Evolutionary conservation across 2,329 filamentous ascomycete species (phyloP), one percentile per base, ranked within the genome.

Genomic region (Talaromyces atroroseus): DNA sequence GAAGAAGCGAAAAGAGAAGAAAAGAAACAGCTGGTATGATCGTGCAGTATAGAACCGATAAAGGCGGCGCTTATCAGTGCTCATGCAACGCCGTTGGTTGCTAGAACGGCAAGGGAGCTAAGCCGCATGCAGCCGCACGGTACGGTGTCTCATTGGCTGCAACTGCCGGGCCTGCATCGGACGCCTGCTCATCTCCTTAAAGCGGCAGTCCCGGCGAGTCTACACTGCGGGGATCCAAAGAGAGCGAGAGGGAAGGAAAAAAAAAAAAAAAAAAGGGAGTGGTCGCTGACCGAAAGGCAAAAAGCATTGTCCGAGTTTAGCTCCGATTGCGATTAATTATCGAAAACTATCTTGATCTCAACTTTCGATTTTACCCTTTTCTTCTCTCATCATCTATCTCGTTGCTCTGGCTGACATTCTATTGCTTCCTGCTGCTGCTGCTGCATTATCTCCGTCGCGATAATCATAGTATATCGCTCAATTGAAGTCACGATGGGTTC

Each of bases 251-350:
- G n/a, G n/a, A n/a, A n/a, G n/a, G n/a, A n/a, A n/a, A n/a, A n/a
- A n/a, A n/a, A 44, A 34, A 34, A 29, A 36, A 23, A 38, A 46
- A 21, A 34, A 45, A 32, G 16, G 20, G 1, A 21, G n/a, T 49
- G 42, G 45, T 58, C 56, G 56, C 56, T 58, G 50, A 49, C 56
- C 56, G 56, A 58, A 57, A 16, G 47, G 23, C 23, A 47, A 18
- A 5, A 32, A n/a, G n/a, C 45, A 46, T 47, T 49, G 42, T 36
- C 54, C 42, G 49, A 57, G 16, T 32, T 21, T 42, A 52, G 49
- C 44, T 57, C 55, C 55, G 51, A 47, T 47, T 24, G 23, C 29
- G 40, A 24, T 46, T 26, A 34, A 32, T 49, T 26, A 18, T 51
- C 26, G 32, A 16, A 36, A 34, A 34, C 18, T 40, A n/a, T 46